Conservation (phyloP, 805 yeast genomes). For the Candida rishiriensis region DNA sequence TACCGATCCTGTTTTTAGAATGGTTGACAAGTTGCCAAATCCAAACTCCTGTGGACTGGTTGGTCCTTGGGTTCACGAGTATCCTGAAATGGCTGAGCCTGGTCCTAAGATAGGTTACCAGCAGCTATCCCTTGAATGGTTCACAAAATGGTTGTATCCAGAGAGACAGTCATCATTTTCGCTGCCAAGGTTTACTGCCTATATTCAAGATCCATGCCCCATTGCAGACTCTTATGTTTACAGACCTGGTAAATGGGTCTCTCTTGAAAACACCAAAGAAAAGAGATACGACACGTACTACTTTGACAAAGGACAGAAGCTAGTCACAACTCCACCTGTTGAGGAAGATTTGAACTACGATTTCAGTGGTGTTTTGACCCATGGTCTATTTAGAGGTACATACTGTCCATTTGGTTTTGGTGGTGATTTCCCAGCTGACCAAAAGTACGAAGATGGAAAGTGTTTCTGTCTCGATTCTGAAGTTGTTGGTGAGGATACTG, state of each 20-base stretch:
- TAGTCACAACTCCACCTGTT: constrained; percentile 1
- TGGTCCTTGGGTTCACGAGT: constrained; percentile 49
- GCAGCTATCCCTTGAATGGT: constrained; percentile 39
- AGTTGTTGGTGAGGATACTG: constrained; percentile 18
- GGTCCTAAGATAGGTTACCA: constrained; percentile 41
- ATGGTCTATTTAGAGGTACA: constrained; percentile 42
- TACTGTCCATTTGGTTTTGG: constrained; percentile 44
- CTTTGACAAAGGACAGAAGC: constrained; percentile 8
- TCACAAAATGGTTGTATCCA: constrained; percentile 33
- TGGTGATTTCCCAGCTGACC: constrained; percentile 45
- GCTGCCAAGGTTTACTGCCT: constrained; percentile 36
- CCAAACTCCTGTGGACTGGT: constrained; percentile 34
- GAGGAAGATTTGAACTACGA: constrained; percentile 8
- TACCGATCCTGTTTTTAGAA: constrained; percentile 40
- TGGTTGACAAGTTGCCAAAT: constrained; percentile 37
- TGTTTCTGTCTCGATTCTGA: constrained; percentile 34
- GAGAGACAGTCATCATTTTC: constrained; percentile 20
- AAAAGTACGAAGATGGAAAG: constrained; percentile 38
- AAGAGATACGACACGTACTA: constrained; percentile 14
- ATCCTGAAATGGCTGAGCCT: constrained; percentile 44
- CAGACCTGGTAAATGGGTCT: constrained; percentile 39
- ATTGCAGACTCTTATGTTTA: constrained; percentile 34
- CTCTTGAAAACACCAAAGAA: constrained; percentile 16
- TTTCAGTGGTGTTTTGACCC: constrained; percentile 33
- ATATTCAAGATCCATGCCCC: constrained; percentile 38